phyloP scores from a whole-genome alignment of 176 grass and related monocot genomes.

The Aegilops speltoides region DNA sequence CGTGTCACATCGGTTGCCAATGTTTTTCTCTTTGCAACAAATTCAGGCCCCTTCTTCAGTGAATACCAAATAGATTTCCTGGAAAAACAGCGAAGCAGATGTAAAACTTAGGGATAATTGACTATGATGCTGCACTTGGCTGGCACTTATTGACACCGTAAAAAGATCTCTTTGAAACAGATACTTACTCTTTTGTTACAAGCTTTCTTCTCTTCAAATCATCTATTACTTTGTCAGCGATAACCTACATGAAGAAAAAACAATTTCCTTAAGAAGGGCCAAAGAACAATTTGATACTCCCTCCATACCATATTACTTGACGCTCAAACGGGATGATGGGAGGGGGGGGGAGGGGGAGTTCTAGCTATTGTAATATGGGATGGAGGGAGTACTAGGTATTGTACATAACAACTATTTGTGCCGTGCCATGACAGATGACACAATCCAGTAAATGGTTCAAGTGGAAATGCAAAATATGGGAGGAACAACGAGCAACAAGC shows the following conservation, averaged over 20 bases:
- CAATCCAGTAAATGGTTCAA: neutral
- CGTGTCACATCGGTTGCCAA: slow-evolving; percentile 88
- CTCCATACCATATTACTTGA: no score
- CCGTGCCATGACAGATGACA: neutral
- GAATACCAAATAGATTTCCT: slow-evolving; percentile 81
- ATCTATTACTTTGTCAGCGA: slow-evolving; percentile 47
- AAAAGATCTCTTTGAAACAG: slow-evolving; percentile 6
- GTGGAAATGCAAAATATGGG: neutral
- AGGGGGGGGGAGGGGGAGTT: no score
- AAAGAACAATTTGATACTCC: neutral
- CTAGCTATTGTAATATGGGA: no score
- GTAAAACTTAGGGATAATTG: neutral
- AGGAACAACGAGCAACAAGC: neutral
- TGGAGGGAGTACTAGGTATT: neutral
- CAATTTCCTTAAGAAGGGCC: neutral
- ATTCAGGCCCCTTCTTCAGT: slow-evolving; percentile 87
- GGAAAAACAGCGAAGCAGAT: slow-evolving; percentile 22
- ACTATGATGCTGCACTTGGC: neutral
- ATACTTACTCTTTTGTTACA: slow-evolving; percentile 75
- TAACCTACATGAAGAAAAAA: slow-evolving; percentile 54
- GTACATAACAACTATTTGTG: neutral
- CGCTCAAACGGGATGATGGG: no score
- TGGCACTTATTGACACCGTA: neutral
- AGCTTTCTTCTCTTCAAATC: slow-evolving; percentile 93
- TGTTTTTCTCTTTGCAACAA: slow-evolving; percentile 80